Evolutionary conservation across 306 rosid species (phyloP), one percentile per base, ranked within the genome.

Genomic region (Lathyrus aphaca): DNA sequence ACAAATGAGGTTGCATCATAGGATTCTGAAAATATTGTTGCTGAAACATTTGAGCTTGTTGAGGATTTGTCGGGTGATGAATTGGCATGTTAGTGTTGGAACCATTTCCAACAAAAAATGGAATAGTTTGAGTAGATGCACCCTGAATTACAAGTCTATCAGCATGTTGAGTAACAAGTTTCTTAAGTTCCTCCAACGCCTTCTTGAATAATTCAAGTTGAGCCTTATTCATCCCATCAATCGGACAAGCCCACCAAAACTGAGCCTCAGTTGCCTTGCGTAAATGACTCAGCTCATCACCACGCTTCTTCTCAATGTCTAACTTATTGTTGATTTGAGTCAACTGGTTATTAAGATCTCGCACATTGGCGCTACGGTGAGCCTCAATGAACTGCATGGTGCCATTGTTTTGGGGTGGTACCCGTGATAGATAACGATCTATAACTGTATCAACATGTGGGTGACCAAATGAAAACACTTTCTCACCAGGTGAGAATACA

Each of bases 391-490:
- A 39, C 0, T 68, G 66, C 70, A 68, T 46, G 42, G 73, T 21
- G 2, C 54, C 66, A 0, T 64, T 4, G n/a, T 17, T 29, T 3
- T 11, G 74, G 0, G 5, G 54, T 3, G 79, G 73, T 1, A 12
- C 56, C 0, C 39, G 32, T 0, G 16, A 38, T 2, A 81, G 66
- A 25, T 43, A 81, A 0, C 82, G 79, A 1, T 73, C 74, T 2
- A 81, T 4, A 0, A 77, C 64, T 0, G 43, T 16, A 1, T 77
- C 77, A 1, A 81, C 77, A 10, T 19, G 49, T 0, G 85, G 79
- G 40, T 81, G 82, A 23, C 85, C 85, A 7, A 81, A 81, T 2
- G 82, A 77, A 60, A 63, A 81, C 1, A 60, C 85, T 7, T 77
- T 81, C 12, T 64, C 69, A 0, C 74, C 66, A 0, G 82, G 82